Evolutionary conservation across 148 eudicot species (phyloP).

Genomic region (Amaranthus palmeri): DNA sequence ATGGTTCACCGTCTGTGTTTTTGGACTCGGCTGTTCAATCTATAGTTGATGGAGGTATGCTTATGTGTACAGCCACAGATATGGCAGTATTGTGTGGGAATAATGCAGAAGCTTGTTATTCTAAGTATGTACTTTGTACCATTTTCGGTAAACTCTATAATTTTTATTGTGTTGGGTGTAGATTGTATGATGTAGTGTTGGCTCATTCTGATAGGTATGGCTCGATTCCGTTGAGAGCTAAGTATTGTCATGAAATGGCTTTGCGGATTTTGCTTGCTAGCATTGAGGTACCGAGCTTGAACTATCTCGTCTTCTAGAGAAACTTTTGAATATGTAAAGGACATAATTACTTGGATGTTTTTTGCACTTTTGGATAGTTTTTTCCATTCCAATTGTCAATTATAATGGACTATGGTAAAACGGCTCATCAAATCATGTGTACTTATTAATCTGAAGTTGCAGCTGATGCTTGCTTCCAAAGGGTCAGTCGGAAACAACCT

Average conservation of each 20-base stretch:
- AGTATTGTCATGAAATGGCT: slow-evolving; percentile 97
- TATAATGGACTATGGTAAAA: too few relatives aligned
- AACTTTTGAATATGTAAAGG: too few relatives aligned
- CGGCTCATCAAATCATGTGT: too few relatives aligned
- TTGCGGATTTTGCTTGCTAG: slow-evolving; percentile 85
- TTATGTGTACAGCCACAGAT: slow-evolving; percentile 99
- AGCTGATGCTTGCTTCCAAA: too few relatives aligned
- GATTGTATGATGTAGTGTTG: slow-evolving; percentile 12
- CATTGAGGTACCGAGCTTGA: slow-evolving; percentile 57
- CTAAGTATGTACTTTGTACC: slow-evolving; percentile 58
- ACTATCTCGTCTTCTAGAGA: too few relatives aligned
- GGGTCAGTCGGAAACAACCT: too few relatives aligned
- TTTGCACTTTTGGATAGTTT: too few relatives aligned
- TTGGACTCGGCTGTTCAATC: slow-evolving; percentile 96
- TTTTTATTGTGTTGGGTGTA: not conserved
- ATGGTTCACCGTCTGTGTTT: slow-evolving; percentile 96
- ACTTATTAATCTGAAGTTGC: too few relatives aligned
- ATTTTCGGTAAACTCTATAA: not conserved
- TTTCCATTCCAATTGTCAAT: too few relatives aligned
- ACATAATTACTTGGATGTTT: too few relatives aligned
- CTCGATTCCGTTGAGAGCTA: slow-evolving; percentile 75
- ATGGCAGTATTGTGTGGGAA: slow-evolving; percentile 97
- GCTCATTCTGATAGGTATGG: slow-evolving; percentile 65
- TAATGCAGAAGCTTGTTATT: slow-evolving; percentile 96
- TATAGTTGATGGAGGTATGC: slow-evolving; percentile 83